A percentile compares a stretch with the other conserved stretches of the same genome.
These are phyloP conservation scores for Maudiozyma turicensis DNA, from an alignment of 805 yeast species.

Conservation along the genomic window DNA sequence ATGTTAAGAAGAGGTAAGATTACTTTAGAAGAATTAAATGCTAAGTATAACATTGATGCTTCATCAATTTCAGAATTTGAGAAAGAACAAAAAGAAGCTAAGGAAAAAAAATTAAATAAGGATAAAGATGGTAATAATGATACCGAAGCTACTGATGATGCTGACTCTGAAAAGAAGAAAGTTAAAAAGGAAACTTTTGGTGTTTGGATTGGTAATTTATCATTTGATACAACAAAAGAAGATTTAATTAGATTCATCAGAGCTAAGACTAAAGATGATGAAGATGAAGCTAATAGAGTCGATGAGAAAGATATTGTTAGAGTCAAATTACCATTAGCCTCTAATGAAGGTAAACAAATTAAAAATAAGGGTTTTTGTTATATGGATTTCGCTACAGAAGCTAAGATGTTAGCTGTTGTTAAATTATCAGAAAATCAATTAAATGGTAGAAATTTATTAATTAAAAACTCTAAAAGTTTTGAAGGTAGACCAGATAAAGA, in stretches of 20 bases:
- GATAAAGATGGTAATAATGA: constrained; percentile 19
- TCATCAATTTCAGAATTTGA: constrained; percentile 29
- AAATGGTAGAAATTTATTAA: constrained; percentile 78
- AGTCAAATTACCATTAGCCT: constrained; percentile 65
- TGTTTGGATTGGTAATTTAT: constrained; percentile 90
- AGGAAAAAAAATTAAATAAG: constrained; percentile 12
- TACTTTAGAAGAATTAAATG: constrained; percentile 46
- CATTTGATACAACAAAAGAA: constrained; percentile 73
- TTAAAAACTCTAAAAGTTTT: constrained; percentile 69
- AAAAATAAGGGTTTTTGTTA: constrained; percentile 76
- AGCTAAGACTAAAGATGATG: constrained; percentile 42
- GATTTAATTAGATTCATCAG: constrained; percentile 58
- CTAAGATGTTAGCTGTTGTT: constrained; percentile 54
- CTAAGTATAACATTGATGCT: constrained; percentile 32
- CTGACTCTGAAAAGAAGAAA: constrained; percentile 25
- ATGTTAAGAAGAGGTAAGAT: constrained; percentile 67
- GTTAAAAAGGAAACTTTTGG: constrained; percentile 49
- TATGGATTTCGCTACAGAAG: constrained; percentile 59
- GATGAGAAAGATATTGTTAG: constrained; percentile 55
- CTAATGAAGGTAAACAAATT: constrained; percentile 48
- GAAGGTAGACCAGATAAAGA: constrained; percentile 77
- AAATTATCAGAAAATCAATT: constrained; percentile 59
- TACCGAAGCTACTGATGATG: constrained; percentile 23
- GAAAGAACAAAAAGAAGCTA: constrained; percentile 28
- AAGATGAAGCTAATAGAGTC: constrained; percentile 32